Evolutionary conservation across 805 yeast species (phyloP).

Genomic region (Saccharomycopsis sp.): DNA sequence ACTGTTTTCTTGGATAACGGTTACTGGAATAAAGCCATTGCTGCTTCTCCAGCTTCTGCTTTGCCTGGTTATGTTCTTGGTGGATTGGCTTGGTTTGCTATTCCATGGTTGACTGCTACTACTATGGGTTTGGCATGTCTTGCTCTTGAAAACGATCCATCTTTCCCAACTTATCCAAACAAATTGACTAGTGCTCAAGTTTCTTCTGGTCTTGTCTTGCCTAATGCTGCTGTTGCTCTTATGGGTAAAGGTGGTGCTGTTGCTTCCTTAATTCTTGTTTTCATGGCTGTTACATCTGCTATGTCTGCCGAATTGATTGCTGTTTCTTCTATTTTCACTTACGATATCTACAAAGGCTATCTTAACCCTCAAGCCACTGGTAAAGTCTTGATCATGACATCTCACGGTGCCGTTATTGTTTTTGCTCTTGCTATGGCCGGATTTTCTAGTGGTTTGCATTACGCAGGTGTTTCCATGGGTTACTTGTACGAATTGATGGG

Average conservation of each 20-base stretch:
- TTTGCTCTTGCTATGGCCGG: conserved; percentile 67
- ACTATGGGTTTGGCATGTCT: conserved; percentile 84
- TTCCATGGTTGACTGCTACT: conserved; percentile 76
- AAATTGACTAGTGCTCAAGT: conserved; percentile 62
- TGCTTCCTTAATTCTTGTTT: conserved; percentile 69
- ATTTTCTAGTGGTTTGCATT: conserved; percentile 73
- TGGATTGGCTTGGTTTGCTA: conserved; percentile 87
- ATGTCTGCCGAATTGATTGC: conserved; percentile 88
- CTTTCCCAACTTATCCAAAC: conserved; percentile 76
- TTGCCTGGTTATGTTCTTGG: conserved; percentile 85
- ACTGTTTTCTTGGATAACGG: conserved; percentile 84
- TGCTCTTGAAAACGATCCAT: conserved; percentile 59
- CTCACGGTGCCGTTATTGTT: conserved; percentile 61
- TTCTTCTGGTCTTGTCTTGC: conserved; percentile 70
- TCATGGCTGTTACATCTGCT: conserved; percentile 92
- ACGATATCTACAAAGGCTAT: conserved; percentile 78
- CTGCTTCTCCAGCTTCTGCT: conserved; percentile 77
- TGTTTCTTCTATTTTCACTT: conserved; percentile 78
- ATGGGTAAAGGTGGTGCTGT: conserved; percentile 88
- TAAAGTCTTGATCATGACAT: conserved; percentile 57
- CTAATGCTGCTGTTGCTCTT: conserved; percentile 67
- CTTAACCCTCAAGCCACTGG: conserved; percentile 74
- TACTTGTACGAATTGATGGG: conserved; percentile 87
- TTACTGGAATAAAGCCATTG: conserved; percentile 85
- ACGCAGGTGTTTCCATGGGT: conserved; percentile 82